Percentiles rank a stretch among this genome's conserved stretches.
These are phyloP conservation scores for Salix arbutifolia DNA, from an alignment of 345 rosid species.

Conservation along the genomic window DNA sequence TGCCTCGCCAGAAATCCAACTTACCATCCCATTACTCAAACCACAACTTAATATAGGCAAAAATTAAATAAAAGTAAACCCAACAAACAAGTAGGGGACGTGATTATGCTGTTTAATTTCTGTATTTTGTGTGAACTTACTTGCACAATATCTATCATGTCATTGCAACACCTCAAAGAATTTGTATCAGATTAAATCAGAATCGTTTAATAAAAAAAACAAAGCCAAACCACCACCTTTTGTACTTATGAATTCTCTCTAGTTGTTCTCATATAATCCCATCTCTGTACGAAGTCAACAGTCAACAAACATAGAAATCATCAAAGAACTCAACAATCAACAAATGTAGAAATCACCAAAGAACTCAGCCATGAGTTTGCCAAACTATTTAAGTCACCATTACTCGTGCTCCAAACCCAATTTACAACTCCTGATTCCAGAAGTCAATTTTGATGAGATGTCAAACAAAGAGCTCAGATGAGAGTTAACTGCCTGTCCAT, in stretches of 20 bases:
- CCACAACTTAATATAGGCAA: neutral
- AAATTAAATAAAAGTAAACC: neutral
- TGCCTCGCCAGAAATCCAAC: neutral
- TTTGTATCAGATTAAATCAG: neutral
- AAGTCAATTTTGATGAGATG: conserved; percentile 64
- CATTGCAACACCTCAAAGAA: neutral
- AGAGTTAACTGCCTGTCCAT: conserved; percentile 81
- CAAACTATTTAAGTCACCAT: conserved; percentile 66
- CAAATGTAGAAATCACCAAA: conserved; percentile 34
- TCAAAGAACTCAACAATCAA: neutral
- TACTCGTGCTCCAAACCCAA: conserved; percentile 74
- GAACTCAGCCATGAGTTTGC: conserved; percentile 90
- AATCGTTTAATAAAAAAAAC: too few species aligned
- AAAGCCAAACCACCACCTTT: neutral
- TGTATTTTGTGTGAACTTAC: neutral
- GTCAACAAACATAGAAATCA: too few species aligned
- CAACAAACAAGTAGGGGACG: neutral
- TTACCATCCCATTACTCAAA: neutral
- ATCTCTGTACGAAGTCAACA: neutral
- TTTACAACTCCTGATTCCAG: conserved; percentile 62
- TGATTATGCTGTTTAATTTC: neutral
- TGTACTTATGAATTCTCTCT: neutral
- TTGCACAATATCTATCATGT: neutral
- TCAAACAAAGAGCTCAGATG: conserved; percentile 75
- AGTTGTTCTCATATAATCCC: neutral